These are phyloP conservation scores for Symbiodinium pilosum DNA, from an alignment of 73 alveolate species.

Conservation along the genomic window DNA sequence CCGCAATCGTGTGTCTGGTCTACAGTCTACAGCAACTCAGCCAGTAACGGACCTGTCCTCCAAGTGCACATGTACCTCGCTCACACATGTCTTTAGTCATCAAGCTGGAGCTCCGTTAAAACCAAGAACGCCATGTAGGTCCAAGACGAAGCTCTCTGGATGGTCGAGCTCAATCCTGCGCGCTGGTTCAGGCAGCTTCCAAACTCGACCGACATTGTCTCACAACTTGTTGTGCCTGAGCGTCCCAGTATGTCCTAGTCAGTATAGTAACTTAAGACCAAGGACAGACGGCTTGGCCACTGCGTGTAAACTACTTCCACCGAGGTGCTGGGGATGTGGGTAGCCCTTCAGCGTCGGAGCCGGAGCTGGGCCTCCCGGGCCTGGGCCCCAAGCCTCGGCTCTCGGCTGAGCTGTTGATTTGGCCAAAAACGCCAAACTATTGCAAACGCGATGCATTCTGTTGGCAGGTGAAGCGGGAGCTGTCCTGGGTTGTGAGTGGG, in stretches of 20 bases:
- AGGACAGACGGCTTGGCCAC: not conserved
- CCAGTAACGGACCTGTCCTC: constrained; percentile 43
- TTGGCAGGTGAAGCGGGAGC: constrained; percentile 73
- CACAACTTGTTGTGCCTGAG: no score
- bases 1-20: not conserved
- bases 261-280: no score
- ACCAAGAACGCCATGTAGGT: not conserved
- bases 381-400: constrained; percentile 73
- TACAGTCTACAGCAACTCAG: constrained; percentile 1
- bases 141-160: constrained; percentile 47
- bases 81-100: no score
- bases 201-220: not conserved
- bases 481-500: constrained; percentile 9
- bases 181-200: not conserved
- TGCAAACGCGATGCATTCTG: constrained; percentile 21
- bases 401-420: not conserved
- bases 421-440: not conserved
- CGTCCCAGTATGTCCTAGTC: no score
- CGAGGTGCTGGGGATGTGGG: constrained; percentile 70
- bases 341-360: constrained; percentile 61
- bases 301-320: not conserved
- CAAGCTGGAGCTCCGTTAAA: no score
- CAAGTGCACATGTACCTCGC: constrained; percentile 58
- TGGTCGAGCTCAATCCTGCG: constrained; percentile 63
- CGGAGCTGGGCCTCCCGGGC: constrained; percentile 81